phyloP scores from a whole-genome alignment of 2,329 filamentous ascomycete species.

The Pseudocercospora macadamiae region DNA sequence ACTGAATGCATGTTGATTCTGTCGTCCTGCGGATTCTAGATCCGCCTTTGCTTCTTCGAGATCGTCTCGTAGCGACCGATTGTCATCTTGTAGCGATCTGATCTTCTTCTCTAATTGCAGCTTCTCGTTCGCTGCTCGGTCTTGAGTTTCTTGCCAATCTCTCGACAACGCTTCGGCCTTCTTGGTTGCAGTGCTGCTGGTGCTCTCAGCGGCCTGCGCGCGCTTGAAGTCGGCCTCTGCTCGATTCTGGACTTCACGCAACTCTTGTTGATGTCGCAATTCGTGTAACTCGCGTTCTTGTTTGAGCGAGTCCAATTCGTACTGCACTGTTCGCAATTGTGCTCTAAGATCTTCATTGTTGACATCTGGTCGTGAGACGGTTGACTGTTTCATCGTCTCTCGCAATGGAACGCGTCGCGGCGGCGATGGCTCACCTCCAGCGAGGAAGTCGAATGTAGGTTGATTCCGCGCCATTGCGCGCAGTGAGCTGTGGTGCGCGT shows the following conservation, averaged over 20 bases:
- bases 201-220: conserved; percentile 58
- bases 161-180: conserved; percentile 59
- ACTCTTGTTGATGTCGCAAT: conserved; percentile 78
- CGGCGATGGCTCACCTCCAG: conserved; percentile 42
- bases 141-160: conserved; percentile 59
- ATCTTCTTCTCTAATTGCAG: conserved; percentile 58
- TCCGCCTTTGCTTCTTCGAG: conserved; percentile 80
- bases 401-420: conserved; percentile 42
- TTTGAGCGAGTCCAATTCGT: conserved; percentile 82
- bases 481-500: background rate
- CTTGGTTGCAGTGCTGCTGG: conserved; percentile 53
- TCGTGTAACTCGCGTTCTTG: conserved; percentile 82
- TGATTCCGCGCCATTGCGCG: conserved; percentile 39
- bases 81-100: conserved; percentile 66
- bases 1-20: conserved; percentile 60
- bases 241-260: conserved; percentile 76
- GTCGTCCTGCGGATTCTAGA: conserved; percentile 68
- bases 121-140: conserved; percentile 59
- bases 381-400: conserved; percentile 50
- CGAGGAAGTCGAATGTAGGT: conserved; percentile 54
- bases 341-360: conserved; percentile 80
- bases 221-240: conserved; percentile 84
- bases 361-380: conserved; percentile 40
- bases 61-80: conserved; percentile 76
- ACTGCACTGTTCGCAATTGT: conserved; percentile 83